Base-by-base conservation (phyloP, 352 stramenopile species). In the Pythium aristosporum region DNA sequence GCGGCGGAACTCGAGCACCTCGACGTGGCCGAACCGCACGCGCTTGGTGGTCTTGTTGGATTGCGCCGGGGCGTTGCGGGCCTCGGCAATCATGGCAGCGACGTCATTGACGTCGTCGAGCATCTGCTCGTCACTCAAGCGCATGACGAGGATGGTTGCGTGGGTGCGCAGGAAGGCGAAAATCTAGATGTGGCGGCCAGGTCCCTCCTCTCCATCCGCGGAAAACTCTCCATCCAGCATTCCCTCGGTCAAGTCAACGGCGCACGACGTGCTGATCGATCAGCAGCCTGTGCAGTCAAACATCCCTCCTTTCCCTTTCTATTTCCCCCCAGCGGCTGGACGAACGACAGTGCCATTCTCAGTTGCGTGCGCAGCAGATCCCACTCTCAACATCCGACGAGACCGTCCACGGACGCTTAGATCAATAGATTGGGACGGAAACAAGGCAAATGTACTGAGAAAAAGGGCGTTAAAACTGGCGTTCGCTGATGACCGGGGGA, bases 1-100 rank as follows among this genome's bases (percentile, higher is more conserved):
- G 30, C 80, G 64, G 51, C 73, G 63, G 69, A 84, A 85, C 52
- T 83, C 76, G 23, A 82, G 58, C 28, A 79, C 73, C 43, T 72
- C 77, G 54, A 83, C 63, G 25, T 63, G 67, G 37, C 72, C 71
- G 64, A 76, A 87, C 12, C 68, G 72, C 60, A 87, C 72, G 6
- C 65, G 61, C 64, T 87, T 85, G 51, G 63, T 72, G 21, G 55
- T 34, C 50, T 63, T 70, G n/a, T 43, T 13, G 9, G 54, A 0
- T 12, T 42, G 11, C 37, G 15, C 2, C 37, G 37, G 55, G n/a
- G 47, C 55, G 20, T 10, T 30, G 43, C 37, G 20, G 4, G 61
- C 54, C 46, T 57, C 55, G 37, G 42, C 47, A 41, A 59, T 60
- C 63, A 64, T 61, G 20, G 42, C 42, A 8, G 53, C 32, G 21